These are phyloP conservation scores for Cystofilobasidium macerans DNA, from an alignment of 768 basidiomycete species.

Conservation along the genomic window DNA sequence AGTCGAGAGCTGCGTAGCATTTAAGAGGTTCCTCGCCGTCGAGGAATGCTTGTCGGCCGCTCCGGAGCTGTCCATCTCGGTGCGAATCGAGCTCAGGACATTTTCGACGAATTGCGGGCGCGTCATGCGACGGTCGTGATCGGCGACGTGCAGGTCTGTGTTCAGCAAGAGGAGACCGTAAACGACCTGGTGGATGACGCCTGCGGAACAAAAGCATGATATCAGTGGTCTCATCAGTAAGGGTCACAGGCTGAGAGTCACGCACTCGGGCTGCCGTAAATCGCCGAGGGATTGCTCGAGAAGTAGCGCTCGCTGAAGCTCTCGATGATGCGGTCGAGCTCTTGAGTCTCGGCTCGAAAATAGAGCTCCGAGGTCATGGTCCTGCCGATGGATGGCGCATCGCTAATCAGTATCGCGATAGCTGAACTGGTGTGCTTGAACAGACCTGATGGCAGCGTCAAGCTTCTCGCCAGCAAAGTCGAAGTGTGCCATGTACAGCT, in stretches of 20 bases:
- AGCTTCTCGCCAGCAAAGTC: conserved; percentile 73
- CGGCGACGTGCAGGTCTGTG: conserved; percentile 94
- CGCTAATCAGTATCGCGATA: not conserved
- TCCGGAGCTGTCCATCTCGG: conserved; percentile 27
- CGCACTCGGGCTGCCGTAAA: conserved; percentile 80
- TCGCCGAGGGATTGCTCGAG: conserved; percentile 69
- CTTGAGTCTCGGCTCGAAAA: conserved; percentile 92
- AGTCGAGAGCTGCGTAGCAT: conserved; percentile 50
- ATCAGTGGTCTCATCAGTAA: too few species aligned
- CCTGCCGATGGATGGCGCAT: conserved; percentile 39
- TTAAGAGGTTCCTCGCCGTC: too few species aligned
- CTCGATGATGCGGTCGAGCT: conserved; percentile 91
- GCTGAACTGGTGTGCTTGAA: not conserved
- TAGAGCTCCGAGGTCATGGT: conserved; percentile 82
- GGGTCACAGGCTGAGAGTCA: too few species aligned
- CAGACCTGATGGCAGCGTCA: conserved; percentile 78
- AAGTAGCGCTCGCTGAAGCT: conserved; percentile 82
- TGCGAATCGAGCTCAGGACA: conserved; percentile 74
- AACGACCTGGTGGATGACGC: conserved; percentile 85
- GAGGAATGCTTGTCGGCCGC: conserved; percentile 19
- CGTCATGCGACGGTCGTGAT: conserved; percentile 79
- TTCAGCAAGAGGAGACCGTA: conserved; percentile 90
- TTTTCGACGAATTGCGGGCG: conserved; percentile 82
- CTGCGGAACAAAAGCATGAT: conserved; percentile 39
- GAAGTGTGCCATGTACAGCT: conserved; percentile 44